A percentile compares a stretch with the other conserved stretches of the same genome.
Evolutionary conservation across 371 early-diverging fungal genomes (phyloP).

Genomic region (Polyrhizophydium stewartii): DNA sequence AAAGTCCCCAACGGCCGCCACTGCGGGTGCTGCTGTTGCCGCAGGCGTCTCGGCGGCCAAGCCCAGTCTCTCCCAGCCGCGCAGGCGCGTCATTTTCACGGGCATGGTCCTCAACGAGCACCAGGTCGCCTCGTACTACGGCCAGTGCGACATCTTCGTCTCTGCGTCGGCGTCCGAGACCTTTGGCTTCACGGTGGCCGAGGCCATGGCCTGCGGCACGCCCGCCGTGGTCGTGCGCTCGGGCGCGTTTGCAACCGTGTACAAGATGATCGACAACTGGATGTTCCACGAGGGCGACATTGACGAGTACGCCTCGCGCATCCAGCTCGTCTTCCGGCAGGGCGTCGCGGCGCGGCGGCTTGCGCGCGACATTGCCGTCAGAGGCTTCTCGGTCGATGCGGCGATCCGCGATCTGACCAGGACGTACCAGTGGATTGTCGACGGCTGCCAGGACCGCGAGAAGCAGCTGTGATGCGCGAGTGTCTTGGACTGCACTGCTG

Average conservation of each 20-base stretch:
- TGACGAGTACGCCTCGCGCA: conserved; percentile 26
- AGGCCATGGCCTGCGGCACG: conserved; percentile 47
- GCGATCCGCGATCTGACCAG: conserved; percentile 30
- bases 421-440: conserved; percentile 26
- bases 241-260: conserved; percentile 37
- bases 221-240: conserved; percentile 38
- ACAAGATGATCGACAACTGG: conserved; percentile 36
- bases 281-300: conserved; percentile 37
- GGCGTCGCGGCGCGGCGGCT: conserved; percentile 15
- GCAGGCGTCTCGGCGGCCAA: background rate
- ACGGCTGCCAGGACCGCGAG: background rate
- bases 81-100: conserved; percentile 34
- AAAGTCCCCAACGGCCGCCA: background rate
- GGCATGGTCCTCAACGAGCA: conserved; percentile 39
- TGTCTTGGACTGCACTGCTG: no score
- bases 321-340: conserved; percentile 15
- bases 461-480: no score
- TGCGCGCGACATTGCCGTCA: conserved; percentile 27
- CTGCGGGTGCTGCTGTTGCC: background rate
- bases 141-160: conserved; percentile 35
- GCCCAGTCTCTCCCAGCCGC: background rate
- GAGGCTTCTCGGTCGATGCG: conserved; percentile 23
- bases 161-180: conserved; percentile 43
- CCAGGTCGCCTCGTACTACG: conserved; percentile 29
- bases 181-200: conserved; percentile 50